These are phyloP conservation scores for Euryodendron excelsum DNA, from an alignment of 148 eudicot genomes.

Conservation along the genomic window DNA sequence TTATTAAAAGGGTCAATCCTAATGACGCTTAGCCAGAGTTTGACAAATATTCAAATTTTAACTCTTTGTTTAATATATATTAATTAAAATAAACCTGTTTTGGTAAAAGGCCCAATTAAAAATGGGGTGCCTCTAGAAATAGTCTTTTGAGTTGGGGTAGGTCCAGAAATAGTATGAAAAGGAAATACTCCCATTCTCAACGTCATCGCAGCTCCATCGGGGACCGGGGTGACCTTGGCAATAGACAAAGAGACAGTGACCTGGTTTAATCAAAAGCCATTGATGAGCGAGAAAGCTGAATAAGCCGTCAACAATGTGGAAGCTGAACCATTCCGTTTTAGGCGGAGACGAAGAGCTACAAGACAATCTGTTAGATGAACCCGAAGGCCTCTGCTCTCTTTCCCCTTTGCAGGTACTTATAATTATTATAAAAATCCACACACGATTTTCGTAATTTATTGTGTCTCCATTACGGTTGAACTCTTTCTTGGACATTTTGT, in stretches of 20 bases:
- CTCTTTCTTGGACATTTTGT: background rate
- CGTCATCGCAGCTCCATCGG: too few species aligned
- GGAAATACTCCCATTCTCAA: too few species aligned
- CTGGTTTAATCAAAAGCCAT: background rate
- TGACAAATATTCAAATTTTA: too few species aligned
- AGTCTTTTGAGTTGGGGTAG: background rate
- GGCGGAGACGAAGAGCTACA: constrained; percentile 22
- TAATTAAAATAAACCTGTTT: too few species aligned
- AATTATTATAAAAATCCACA: background rate
- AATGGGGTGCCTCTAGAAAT: background rate
- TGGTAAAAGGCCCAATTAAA: too few species aligned
- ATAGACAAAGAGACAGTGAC: background rate
- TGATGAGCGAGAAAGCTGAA: constrained; percentile 2
- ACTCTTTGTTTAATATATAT: too few species aligned
- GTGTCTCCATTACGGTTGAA: background rate
- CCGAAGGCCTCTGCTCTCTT: constrained; percentile 21
- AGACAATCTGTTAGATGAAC: constrained; percentile 14
- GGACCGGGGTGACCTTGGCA: background rate
- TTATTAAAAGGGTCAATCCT: too few species aligned
- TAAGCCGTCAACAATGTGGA: constrained; percentile 14
- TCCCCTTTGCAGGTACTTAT: constrained; percentile 17
- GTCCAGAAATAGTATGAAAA: background rate
- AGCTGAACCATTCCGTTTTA: constrained; percentile 9
- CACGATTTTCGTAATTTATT: background rate
- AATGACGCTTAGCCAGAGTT: too few species aligned